Evolutionary conservation across 2,329 filamentous ascomycete genomes (phyloP), one percentile per base, ranked within the genome.

Genomic region (Ascosphaera aggregata): DNA sequence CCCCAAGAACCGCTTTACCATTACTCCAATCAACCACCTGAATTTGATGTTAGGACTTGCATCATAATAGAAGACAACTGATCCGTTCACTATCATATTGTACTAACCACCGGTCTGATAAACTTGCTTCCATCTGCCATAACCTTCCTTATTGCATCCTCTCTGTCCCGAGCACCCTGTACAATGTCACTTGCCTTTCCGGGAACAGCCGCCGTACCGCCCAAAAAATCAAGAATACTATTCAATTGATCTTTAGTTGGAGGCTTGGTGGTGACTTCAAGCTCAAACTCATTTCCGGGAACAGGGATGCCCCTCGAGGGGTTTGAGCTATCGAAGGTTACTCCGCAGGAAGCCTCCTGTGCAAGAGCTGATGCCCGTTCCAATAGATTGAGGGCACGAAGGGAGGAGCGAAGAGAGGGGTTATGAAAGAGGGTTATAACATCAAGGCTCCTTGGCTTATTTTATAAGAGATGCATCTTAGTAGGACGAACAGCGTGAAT

Each of bases 341-440:
- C 11, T 27, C 22, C 22, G 11, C 7, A 27, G 7, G 22, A 27
- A 27, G 7, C 11, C 22, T 27, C 22, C 22, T 27, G 22, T 27
- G 22, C 22, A 27, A 27, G 72, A 37, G 77, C 75, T 18, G 80
- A 79, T 22, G 73, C 69, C 59, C 86, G 75, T 62, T 89, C 91
- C 43, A 95, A 71, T 39, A 92, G 62, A 34, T 71, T 76, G 44
- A 76, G 71, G 22, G 78, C 77, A 43, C 77, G 73, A 38, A 71
- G 64, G 2, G 85, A 94, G 45, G 76, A 67, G 17, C 77, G 70
- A 40, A 71, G 69, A 49, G 66, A 69, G 42, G 86, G 71, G 58
- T 80, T 80, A 69, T 94, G 85, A 67, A 95, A 98, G 65, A 98
- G 76, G 44, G 86, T 95, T 55, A 95, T 73, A 47, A 92, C 80